Base-by-base conservation (phyloP, 2,329 filamentous ascomycete species). In the Erysiphe neolycopersici region DNA sequence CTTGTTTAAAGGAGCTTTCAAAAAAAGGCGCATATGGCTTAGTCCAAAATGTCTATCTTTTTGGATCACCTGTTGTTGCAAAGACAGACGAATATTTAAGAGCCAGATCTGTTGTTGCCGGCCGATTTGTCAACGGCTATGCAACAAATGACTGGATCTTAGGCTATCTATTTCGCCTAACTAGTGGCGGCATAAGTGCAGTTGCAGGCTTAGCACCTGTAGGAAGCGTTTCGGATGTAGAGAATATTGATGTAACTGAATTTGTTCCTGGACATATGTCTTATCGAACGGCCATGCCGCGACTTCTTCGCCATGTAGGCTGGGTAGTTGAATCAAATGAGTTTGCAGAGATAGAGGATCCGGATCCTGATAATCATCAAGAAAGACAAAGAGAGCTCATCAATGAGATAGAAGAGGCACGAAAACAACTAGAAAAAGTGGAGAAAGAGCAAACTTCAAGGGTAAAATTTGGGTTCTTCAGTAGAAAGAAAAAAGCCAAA, bases 91-190 rank as follows among this genome's bases (percentile, higher is more conserved):
- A 98, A 49, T 95, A 81, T 52, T 60, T 85, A 19, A 77, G 71
- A 52, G 80, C 78, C 10, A 73, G 79, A 44, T 77, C 77, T n/a
- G 76, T 93, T 3, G 80, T 95, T 3, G 70, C 81, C 8, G 89
- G 89, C n/a, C 73, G 85, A 37, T 93, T 95, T 51, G 74, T 98
- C 49, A 98, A 93, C 55, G 89, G 82, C 14, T 98, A 85, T 61
- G 81, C 89, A 51, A 79, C 71, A 41, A 94, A 89, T 57, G 89
- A 98, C 61, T 98, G 89, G 89, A 95, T 98, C 54, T 61, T 98
- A 42, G 84, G 78, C 47, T 98, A 98, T 57, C 72, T 98, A 1
- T 98, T 98, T 67, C 80, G 89, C 13, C 71, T 93, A 37, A 98
- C 89, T 3, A 80, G 78, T 51, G 89, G 89, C 50, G 89, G 89